Conservation (phyloP, 768 basidiomycete genomes). For the Psilocybe azurescens region DNA sequence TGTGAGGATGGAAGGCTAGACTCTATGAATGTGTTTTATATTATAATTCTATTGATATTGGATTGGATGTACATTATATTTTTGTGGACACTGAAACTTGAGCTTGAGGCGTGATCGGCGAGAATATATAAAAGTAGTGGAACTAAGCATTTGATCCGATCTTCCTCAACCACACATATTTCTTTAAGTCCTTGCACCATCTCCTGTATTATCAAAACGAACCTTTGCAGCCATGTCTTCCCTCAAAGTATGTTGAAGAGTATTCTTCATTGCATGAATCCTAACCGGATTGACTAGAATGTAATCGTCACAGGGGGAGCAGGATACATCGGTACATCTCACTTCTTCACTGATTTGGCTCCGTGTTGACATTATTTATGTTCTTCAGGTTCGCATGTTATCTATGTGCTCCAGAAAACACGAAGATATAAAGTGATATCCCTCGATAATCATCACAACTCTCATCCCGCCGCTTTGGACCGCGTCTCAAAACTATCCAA, state of each 20-base stretch:
- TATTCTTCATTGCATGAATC: constrained; percentile 15
- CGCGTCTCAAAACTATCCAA: constrained; percentile 84
- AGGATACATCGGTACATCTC: constrained; percentile 81
- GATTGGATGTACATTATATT: not conserved
- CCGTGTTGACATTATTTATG: constrained; percentile 18
- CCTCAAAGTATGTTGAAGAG: constrained; percentile 51
- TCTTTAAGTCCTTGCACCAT: not conserved
- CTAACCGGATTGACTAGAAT: constrained; percentile 38
- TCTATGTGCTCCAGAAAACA: constrained; percentile 84
- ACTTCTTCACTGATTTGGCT: constrained; percentile 8
- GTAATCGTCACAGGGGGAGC: constrained; percentile 70
- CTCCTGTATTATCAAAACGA: not conserved
- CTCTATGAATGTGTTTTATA: constrained; percentile 4
- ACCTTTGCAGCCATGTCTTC: constrained; percentile 26
- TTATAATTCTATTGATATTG: not conserved
- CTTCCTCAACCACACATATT: constrained; percentile 10
- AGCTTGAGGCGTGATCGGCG: constrained; percentile 27
- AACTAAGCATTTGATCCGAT: constrained; percentile 28
- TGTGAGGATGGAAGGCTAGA: constrained; percentile 53
- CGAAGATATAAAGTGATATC: constrained; percentile 92
- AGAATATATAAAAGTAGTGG: constrained; percentile 13
- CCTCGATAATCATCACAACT: constrained; percentile 96
- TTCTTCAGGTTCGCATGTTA: constrained; percentile 86
- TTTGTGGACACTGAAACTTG: not conserved
- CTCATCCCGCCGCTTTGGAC: constrained; percentile 73